Evolutionary conservation across 2,329 filamentous ascomycete species (phyloP).

Genomic region (Colletotrichum tofieldiae): DNA sequence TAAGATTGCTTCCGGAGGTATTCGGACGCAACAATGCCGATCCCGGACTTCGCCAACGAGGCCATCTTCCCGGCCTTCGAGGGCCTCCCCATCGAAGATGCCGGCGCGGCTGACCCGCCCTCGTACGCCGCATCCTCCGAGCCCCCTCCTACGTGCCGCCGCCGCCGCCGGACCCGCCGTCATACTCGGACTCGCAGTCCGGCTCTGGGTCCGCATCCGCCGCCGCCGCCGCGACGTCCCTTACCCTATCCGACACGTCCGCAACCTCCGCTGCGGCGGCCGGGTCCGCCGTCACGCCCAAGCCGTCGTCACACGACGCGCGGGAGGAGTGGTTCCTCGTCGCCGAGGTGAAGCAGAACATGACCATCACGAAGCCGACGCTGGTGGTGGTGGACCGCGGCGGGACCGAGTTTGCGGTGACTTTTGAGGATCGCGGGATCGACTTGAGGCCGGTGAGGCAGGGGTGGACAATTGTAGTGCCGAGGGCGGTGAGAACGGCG

Average conservation of each 20-base stretch:
- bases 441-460: constrained; percentile 57
- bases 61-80: constrained; percentile 54
- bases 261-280: not conserved
- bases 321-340: constrained; percentile 55
- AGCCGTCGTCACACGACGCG: constrained; percentile 41
- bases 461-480: constrained; percentile 58
- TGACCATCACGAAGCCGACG: constrained; percentile 66
- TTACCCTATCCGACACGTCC: constrained; percentile 16
- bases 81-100: constrained; percentile 47
- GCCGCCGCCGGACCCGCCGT: constrained; percentile 16
- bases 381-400: constrained; percentile 60
- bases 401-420: constrained; percentile 60
- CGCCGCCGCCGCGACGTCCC: not conserved
- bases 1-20: not conserved
- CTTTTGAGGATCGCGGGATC: constrained; percentile 59
- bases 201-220: constrained; percentile 10
- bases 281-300: not conserved
- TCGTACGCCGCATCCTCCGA: constrained; percentile 21
- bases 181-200: constrained; percentile 29
- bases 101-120: constrained; percentile 33
- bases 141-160: constrained; percentile 19
- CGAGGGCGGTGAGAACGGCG: constrained; percentile 52
- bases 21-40: constrained; percentile 33
- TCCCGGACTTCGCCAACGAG: constrained; percentile 53
- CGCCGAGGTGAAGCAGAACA: constrained; percentile 63